A percentile compares a stretch with the other conserved stretches of the same genome.
Evolutionary conservation across 805 yeast genomes (phyloP).

Genomic region (Candida loeiensis): DNA sequence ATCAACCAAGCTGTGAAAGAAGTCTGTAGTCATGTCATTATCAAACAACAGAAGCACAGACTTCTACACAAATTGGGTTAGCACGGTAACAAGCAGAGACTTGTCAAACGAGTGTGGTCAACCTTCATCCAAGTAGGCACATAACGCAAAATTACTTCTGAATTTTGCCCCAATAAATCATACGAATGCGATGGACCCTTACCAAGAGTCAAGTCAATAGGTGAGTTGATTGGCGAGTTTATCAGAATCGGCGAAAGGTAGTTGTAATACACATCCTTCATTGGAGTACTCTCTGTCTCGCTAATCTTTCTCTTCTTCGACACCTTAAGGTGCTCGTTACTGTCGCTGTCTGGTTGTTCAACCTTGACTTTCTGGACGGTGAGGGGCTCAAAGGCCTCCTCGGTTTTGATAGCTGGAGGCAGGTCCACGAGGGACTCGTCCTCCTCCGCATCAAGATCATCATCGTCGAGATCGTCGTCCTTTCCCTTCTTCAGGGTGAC

Average conservation of each 20-base stretch:
- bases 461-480: conserved; percentile 14
- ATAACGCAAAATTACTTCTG: conserved; percentile 42
- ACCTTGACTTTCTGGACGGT: neutral
- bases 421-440: neutral
- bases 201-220: conserved; percentile 31
- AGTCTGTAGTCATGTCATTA: neutral
- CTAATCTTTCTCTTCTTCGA: conserved; percentile 7
- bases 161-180: conserved; percentile 44
- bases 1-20: conserved; percentile 3
- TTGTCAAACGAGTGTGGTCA: conserved; percentile 3
- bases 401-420: neutral
- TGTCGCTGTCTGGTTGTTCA: conserved; percentile 5
- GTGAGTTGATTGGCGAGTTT: conserved; percentile 37
- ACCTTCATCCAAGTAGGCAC: conserved; percentile 3
- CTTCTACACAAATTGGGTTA: conserved; percentile 2
- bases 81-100: conserved; percentile 29
- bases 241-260: conserved; percentile 44
- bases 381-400: neutral
- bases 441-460: conserved; percentile 10
- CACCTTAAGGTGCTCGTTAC: conserved; percentile 1
- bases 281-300: conserved; percentile 8
- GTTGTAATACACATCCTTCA: conserved; percentile 23
- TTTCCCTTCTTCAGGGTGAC: conserved; percentile 8
- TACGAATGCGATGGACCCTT: conserved; percentile 11
- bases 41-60: conserved; percentile 1